phyloP scores from a whole-genome alignment of 768 basidiomycete species.

The Naganishia friedmannii region DNA sequence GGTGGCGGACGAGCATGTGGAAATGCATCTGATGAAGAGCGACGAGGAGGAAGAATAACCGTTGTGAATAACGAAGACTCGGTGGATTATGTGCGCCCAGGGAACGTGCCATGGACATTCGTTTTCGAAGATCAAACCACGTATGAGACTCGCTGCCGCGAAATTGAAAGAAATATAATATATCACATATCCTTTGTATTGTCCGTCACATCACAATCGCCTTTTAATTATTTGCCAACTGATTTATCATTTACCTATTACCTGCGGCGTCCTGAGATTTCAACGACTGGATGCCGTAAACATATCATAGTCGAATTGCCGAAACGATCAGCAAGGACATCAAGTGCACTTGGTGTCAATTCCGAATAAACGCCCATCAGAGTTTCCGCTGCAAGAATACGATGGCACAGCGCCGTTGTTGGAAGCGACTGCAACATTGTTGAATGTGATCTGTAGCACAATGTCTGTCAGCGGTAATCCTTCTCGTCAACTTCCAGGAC shows the following conservation, averaged over 20 bases:
- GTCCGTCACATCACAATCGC: too few species aligned
- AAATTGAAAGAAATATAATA: too few species aligned
- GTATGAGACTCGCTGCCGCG: too few species aligned
- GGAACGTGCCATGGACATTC: too few species aligned
- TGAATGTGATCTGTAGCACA: background rate
- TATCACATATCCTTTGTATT: too few species aligned
- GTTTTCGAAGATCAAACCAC: too few species aligned
- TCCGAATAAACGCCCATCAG: background rate
- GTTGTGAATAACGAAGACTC: background rate
- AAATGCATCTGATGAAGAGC: background rate
- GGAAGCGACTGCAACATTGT: background rate
- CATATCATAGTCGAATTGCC: too few species aligned
- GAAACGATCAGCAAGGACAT: background rate
- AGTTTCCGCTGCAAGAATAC: slow-evolving; percentile 1
- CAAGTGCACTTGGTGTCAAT: background rate
- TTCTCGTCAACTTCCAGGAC: background rate
- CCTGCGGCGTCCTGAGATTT: too few species aligned
- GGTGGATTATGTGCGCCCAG: too few species aligned
- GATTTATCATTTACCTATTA: too few species aligned
- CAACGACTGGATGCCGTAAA: too few species aligned
- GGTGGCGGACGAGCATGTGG: background rate
- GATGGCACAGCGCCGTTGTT: background rate
- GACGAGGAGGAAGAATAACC: background rate
- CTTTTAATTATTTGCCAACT: too few species aligned
- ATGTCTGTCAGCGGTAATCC: background rate